Conservation (phyloP, 208 protist species). For the Trypanosoma mega region DNA sequence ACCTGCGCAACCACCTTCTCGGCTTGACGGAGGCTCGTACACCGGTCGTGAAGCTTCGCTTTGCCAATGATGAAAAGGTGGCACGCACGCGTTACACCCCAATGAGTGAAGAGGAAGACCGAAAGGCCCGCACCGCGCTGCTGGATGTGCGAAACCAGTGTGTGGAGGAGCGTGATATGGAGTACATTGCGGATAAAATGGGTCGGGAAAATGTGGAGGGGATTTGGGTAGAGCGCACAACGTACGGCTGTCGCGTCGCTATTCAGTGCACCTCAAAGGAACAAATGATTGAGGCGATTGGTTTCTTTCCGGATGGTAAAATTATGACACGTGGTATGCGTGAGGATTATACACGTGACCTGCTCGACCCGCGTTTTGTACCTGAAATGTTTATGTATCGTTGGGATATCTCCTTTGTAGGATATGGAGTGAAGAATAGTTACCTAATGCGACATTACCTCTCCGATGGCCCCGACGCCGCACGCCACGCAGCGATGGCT, state of each 20-base stretch:
- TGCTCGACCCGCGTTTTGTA: slow-evolving; percentile 78
- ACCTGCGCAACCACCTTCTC: slow-evolving; percentile 71
- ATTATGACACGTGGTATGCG: slow-evolving; percentile 89
- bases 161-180: slow-evolving; percentile 63
- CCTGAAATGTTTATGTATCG: slow-evolving; percentile 90
- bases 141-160: slow-evolving; percentile 75
- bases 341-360: slow-evolving; percentile 85
- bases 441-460: slow-evolving; percentile 87
- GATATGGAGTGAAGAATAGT: slow-evolving; percentile 91
- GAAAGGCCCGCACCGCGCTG: slow-evolving; percentile 79
- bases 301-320: slow-evolving; percentile 83
- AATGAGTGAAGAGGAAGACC: slow-evolving; percentile 84
- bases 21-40: slow-evolving; percentile 80
- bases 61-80: slow-evolving; percentile 84
- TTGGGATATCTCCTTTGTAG: slow-evolving; percentile 90
- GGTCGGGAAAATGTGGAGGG: slow-evolving; percentile 78
- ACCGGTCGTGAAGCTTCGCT: slow-evolving; percentile 82
- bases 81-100: slow-evolving; percentile 67
- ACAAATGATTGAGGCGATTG: slow-evolving; percentile 85
- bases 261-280: slow-evolving; percentile 78
- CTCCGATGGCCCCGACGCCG: slow-evolving; percentile 50
- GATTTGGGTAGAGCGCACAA: slow-evolving; percentile 86
- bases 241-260: slow-evolving; percentile 78
- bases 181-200: slow-evolving; percentile 83
- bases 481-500: slow-evolving; percentile 82